Evolutionary conservation across 805 yeast species (phyloP).

Genomic region (Wilhelminamyces savonicus): DNA sequence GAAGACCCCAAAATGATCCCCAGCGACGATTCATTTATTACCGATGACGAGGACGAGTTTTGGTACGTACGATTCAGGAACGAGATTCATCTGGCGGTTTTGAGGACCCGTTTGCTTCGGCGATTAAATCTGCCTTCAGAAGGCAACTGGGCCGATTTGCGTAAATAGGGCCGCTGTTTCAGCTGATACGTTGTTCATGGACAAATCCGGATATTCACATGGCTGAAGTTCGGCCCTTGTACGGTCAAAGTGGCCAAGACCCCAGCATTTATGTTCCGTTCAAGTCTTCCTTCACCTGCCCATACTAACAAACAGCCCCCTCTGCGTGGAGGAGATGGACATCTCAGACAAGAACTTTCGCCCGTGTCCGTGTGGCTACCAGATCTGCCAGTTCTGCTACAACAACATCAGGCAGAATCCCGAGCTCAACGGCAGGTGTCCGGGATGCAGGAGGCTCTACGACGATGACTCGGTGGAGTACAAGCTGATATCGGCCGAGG

Average conservation of each 20-base stretch:
- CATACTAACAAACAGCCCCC: too few species aligned
- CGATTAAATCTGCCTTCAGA: too few species aligned
- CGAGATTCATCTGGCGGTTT: too few species aligned
- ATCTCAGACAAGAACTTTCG: constrained; percentile 91
- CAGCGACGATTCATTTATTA: constrained; percentile 49
- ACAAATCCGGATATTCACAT: constrained; percentile 12
- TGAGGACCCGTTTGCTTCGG: too few species aligned
- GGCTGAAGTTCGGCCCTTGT: background rate
- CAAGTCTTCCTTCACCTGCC: too few species aligned
- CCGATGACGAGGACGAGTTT: constrained; percentile 76
- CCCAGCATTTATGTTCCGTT: background rate
- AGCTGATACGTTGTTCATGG: background rate
- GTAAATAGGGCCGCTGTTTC: too few species aligned
- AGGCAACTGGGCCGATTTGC: too few species aligned
- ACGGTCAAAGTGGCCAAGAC: background rate
- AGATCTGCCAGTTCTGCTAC: constrained; percentile 96
- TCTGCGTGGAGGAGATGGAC: constrained; percentile 98
- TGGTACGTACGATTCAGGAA: constrained; percentile 44
- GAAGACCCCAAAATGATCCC: constrained; percentile 1
- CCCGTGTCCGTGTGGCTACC: constrained; percentile 99
- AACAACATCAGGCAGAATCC: constrained; percentile 95
- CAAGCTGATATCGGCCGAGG: constrained; percentile 77
- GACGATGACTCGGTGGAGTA: constrained; percentile 93
- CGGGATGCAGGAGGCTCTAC: constrained; percentile 92
- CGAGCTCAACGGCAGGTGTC: constrained; percentile 92